Conservation (phyloP, 306 rosid species). For the Astragalus glycyphyllos region DNA sequence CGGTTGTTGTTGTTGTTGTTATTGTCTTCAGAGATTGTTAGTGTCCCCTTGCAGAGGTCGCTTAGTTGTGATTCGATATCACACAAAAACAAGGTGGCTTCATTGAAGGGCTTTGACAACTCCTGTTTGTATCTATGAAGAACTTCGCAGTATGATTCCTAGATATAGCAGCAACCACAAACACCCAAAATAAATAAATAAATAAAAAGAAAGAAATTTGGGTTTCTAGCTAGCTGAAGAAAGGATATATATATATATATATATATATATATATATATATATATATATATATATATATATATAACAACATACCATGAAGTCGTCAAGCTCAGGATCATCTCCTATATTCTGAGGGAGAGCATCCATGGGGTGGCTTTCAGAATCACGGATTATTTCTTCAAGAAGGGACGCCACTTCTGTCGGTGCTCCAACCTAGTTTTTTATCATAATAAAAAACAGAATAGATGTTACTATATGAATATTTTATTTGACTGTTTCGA, state of each 20-base stretch:
- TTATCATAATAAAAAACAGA: background rate
- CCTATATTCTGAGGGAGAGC: conserved; percentile 54
- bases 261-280: no score
- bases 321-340: conserved; percentile 88
- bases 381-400: conserved; percentile 62
- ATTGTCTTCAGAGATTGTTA: conserved; percentile 40
- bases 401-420: conserved; percentile 63
- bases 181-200: background rate
- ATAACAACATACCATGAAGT: conserved; percentile 83
- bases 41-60: conserved; percentile 71
- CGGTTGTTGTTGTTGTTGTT: conserved; percentile 37
- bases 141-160: conserved; percentile 76
- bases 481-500: background rate
- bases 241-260: no score
- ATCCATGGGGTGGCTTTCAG: conserved; percentile 44
- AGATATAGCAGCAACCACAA: no score
- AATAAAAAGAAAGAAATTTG: background rate
- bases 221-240: background rate
- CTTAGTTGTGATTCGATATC: conserved; percentile 67
- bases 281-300: no score
- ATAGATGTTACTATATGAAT: background rate
- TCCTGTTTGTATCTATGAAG: conserved; percentile 73
- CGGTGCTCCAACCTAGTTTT: conserved; percentile 79
- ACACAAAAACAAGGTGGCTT: conserved; percentile 70
- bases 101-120: conserved; percentile 70